Evolutionary conservation across 2,329 filamentous ascomycete genomes (phyloP).

Genomic region (Elsinoe fawcettii): DNA sequence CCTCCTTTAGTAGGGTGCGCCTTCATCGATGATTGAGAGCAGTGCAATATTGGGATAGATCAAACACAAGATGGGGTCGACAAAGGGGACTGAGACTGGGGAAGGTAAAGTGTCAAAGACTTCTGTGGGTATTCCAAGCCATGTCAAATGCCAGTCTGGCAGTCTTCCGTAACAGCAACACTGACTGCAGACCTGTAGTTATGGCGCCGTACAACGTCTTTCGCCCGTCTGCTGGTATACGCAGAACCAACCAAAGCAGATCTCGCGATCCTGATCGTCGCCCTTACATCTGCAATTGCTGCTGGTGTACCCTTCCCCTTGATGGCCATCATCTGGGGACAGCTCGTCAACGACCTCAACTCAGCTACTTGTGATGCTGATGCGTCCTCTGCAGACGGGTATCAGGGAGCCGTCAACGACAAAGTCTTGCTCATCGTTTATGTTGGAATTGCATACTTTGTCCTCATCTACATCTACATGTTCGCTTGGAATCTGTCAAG

Average conservation of each 20-base stretch:
- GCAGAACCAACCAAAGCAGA: slow-evolving; percentile 29
- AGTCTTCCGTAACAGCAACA: too few species aligned
- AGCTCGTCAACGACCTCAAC: slow-evolving; percentile 56
- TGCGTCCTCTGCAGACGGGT: slow-evolving; percentile 24
- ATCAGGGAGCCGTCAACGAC: slow-evolving; percentile 43
- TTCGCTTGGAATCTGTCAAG: slow-evolving; percentile 58
- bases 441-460: slow-evolving; percentile 56
- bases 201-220: slow-evolving; percentile 30
- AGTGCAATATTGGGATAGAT: too few species aligned
- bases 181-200: neutral
- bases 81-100: too few species aligned
- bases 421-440: slow-evolving; percentile 57
- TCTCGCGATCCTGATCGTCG: slow-evolving; percentile 18
- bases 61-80: too few species aligned
- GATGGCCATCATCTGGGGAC: slow-evolving; percentile 56
- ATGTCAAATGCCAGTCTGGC: too few species aligned
- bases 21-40: too few species aligned
- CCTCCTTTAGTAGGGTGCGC: too few species aligned
- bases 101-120: too few species aligned
- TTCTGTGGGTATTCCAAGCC: too few species aligned
- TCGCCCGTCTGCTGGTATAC: slow-evolving; percentile 30
- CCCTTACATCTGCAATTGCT: slow-evolving; percentile 37
- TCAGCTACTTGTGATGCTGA: slow-evolving; percentile 45
- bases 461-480: slow-evolving; percentile 56
- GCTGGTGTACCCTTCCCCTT: slow-evolving; percentile 58